phyloP scores from a whole-genome alignment of 768 basidiomycete species.

The Boletus insuetus region DNA sequence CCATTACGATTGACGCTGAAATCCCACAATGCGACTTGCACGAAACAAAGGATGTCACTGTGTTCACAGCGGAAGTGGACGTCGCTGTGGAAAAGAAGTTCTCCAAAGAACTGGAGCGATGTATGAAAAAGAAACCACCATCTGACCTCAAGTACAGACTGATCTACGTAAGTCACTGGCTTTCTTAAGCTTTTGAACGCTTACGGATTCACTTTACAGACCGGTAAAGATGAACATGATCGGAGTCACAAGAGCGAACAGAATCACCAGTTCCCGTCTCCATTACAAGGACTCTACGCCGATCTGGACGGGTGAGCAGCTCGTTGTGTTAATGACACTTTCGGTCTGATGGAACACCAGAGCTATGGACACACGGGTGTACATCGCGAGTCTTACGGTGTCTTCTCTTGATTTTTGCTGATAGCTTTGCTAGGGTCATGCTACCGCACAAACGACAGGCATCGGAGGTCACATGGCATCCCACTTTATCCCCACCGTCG shows the following conservation, averaged over 20 bases:
- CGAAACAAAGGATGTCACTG: background rate
- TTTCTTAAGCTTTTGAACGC: background rate
- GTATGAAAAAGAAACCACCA: background rate
- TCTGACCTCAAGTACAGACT: background rate
- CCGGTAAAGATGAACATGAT: background rate
- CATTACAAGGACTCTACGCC: background rate
- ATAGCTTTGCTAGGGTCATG: background rate
- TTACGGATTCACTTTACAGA: background rate
- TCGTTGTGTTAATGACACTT: background rate
- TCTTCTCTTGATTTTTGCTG: background rate
- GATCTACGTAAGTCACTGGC: background rate
- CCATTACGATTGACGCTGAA: background rate
- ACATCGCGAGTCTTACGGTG: background rate
- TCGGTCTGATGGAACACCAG: background rate
- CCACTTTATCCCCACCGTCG: background rate
- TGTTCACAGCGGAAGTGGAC: background rate
- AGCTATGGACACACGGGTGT: background rate
- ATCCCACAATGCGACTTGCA: background rate
- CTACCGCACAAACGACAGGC: slow-evolving; percentile 4
- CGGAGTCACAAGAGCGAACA: background rate
- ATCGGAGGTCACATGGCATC: slow-evolving; percentile 2
- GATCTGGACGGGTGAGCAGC: background rate
- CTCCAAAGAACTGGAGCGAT: background rate
- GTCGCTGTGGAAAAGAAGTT: background rate
- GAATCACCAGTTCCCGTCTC: background rate